A percentile compares a stretch with the other conserved stretches of the same genome.
Conservation (phyloP, 1,284 basidiomycete species). For the Mycosarcoma mackinlayi region DNA sequence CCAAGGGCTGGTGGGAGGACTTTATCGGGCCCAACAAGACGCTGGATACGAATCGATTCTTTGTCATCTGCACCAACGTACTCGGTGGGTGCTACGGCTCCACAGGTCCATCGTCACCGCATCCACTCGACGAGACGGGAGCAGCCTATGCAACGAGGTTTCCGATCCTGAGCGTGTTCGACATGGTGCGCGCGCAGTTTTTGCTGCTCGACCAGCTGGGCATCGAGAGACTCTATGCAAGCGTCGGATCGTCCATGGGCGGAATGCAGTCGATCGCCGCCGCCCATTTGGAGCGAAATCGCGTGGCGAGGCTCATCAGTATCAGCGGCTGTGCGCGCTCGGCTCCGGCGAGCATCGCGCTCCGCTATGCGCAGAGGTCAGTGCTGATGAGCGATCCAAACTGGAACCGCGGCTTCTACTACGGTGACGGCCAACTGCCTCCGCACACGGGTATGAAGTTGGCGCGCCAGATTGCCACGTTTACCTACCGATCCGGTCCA, state of each 20-base stretch:
- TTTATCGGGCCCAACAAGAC: conserved; percentile 92
- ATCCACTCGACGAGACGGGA: conserved; percentile 74
- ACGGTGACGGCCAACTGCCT: conserved; percentile 79
- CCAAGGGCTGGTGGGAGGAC: conserved; percentile 97
- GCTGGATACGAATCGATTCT: conserved; percentile 91
- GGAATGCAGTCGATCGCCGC: conserved; percentile 98
- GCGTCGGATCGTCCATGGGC: conserved; percentile 94
- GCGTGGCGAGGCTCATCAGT: conserved; percentile 88
- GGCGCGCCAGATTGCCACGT: conserved; percentile 97
- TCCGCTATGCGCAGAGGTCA: conserved; percentile 91
- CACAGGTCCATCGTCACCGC: conserved; percentile 87
- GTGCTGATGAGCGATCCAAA: conserved; percentile 99
- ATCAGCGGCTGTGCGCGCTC: conserved; percentile 94
- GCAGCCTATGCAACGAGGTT: conserved; percentile 84
- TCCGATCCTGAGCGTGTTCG: conserved; percentile 90
- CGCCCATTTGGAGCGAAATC: conserved; percentile 88
- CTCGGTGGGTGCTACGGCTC: conserved; percentile 97
- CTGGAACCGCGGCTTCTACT: conserved; percentile 99
- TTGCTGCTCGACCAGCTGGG: conserved; percentile 84
- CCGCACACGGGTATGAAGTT: conserved; percentile 99
- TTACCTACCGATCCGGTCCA: conserved; percentile 97
- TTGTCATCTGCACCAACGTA: conserved; percentile 95
- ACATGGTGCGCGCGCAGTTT: conserved; percentile 95
- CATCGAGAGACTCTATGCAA: conserved; percentile 87
- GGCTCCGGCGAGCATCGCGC: conserved; percentile 89